phyloP scores from a whole-genome alignment of 345 rosid genomes.

The Linum tenue region DNA sequence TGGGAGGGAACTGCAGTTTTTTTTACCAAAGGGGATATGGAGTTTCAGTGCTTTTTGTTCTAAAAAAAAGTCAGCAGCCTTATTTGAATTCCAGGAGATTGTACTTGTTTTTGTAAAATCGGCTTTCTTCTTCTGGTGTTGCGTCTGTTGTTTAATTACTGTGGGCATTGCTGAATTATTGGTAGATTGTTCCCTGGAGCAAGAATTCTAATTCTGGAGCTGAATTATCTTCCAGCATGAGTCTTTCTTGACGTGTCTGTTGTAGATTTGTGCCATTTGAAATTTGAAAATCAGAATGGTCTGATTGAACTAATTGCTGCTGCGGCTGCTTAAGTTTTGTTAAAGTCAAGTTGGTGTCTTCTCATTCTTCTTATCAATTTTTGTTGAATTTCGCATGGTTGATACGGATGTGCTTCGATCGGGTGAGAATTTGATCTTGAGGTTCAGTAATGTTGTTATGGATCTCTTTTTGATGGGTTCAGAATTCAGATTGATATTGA shows the following conservation, averaged over 20 bases:
- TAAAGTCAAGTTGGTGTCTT: too few relatives aligned
- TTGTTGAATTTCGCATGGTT: too few relatives aligned
- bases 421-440: too few relatives aligned
- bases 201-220: too few relatives aligned
- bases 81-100: not conserved
- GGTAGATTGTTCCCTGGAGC: not conserved
- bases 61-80: not conserved
- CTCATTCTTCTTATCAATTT: too few relatives aligned
- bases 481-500: not conserved
- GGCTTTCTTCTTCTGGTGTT: slow-evolving; percentile 1
- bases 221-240: not conserved
- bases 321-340: not conserved
- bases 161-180: not conserved
- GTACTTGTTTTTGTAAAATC: slow-evolving; percentile 6
- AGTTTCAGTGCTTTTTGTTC: not conserved
- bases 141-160: not conserved
- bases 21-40: slow-evolving; percentile 2
- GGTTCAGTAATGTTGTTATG: not conserved
- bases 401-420: too few relatives aligned
- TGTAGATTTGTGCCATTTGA: not conserved
- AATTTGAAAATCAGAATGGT: not conserved
- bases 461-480: not conserved
- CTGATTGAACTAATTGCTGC: not conserved
- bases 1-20: slow-evolving; percentile 1
- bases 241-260: not conserved